These are phyloP conservation scores for Citeromyces nyonsensis DNA, from an alignment of 805 yeast genomes.

Conservation along the genomic window DNA sequence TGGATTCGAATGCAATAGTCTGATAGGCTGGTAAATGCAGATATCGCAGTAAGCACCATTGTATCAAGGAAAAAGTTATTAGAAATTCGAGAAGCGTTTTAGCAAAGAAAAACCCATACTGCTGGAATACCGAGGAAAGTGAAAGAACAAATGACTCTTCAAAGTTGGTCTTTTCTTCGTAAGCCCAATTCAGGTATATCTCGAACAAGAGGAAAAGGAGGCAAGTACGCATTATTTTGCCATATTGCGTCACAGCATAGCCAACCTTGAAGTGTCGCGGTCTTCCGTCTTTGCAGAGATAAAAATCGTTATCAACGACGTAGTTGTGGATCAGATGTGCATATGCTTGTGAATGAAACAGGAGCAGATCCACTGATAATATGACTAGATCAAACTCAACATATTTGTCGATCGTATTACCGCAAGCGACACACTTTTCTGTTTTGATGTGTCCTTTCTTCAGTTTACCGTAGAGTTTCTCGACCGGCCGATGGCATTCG, in stretches of 20 bases:
- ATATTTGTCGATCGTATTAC: slow-evolving; percentile 72
- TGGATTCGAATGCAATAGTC: slow-evolving; percentile 7
- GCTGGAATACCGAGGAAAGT: slow-evolving; percentile 22
- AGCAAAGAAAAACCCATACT: slow-evolving; percentile 39
- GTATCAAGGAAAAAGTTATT: slow-evolving; percentile 11
- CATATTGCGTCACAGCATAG: slow-evolving; percentile 1
- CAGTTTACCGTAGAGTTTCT: slow-evolving; percentile 53
- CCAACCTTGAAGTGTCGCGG: background rate
- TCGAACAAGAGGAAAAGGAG: slow-evolving; percentile 64
- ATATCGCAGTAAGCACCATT: slow-evolving; percentile 13
- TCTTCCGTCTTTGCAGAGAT: slow-evolving; percentile 1
- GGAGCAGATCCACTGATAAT: slow-evolving; percentile 66
- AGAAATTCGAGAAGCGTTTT: slow-evolving; percentile 25
- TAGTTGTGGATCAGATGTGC: slow-evolving; percentile 76
- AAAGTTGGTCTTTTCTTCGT: slow-evolving; percentile 47
- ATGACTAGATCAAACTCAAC: slow-evolving; percentile 82
- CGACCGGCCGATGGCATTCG: slow-evolving; percentile 62
- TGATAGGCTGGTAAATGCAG: slow-evolving; percentile 15
- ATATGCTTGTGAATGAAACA: slow-evolving; percentile 78
- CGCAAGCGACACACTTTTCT: slow-evolving; percentile 62
- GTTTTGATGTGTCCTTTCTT: slow-evolving; percentile 67
- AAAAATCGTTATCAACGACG: slow-evolving; percentile 14
- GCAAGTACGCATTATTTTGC: slow-evolving; percentile 24
- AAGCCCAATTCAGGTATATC: slow-evolving; percentile 85
- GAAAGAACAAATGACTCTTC: slow-evolving; percentile 13